Conservation (phyloP, 805 yeast genomes). For the Metschnikowia dekortorum region DNA sequence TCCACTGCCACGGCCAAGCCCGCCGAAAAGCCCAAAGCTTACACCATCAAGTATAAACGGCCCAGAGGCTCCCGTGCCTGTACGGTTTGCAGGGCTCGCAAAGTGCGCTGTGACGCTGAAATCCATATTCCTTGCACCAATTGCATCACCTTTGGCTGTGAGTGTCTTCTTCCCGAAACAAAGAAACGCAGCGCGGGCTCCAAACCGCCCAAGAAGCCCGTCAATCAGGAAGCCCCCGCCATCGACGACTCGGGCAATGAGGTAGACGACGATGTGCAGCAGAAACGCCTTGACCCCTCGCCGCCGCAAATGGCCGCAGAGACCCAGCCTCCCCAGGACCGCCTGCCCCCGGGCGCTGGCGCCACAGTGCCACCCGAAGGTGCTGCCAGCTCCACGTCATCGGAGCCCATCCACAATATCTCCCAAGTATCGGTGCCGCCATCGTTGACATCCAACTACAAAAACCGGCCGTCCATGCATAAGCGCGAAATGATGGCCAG, state of each 20-base stretch:
- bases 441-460: slow-evolving; percentile 38
- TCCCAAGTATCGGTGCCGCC: slow-evolving; percentile 42
- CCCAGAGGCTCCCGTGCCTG: slow-evolving; percentile 72
- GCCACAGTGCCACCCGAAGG: background rate
- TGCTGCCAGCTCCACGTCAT: background rate
- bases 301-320: background rate
- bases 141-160: slow-evolving; percentile 68
- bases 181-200: slow-evolving; percentile 35
- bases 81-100: slow-evolving; percentile 70
- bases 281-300: background rate
- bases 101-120: slow-evolving; percentile 76
- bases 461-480: slow-evolving; percentile 35
- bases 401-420: slow-evolving; percentile 39
- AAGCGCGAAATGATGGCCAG: slow-evolving; percentile 26
- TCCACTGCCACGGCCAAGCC: background rate
- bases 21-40: slow-evolving; percentile 36
- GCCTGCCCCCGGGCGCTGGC: background rate
- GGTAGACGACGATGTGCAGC: background rate
- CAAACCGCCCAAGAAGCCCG: slow-evolving; percentile 13
- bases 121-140: slow-evolving; percentile 52
- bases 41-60: slow-evolving; percentile 45
- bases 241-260: background rate
- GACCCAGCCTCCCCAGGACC: background rate
- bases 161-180: slow-evolving; percentile 62
- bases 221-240: background rate